These are phyloP conservation scores for Yamadazyma ubonensis DNA, from an alignment of 805 yeast genomes.

Conservation along the genomic window DNA sequence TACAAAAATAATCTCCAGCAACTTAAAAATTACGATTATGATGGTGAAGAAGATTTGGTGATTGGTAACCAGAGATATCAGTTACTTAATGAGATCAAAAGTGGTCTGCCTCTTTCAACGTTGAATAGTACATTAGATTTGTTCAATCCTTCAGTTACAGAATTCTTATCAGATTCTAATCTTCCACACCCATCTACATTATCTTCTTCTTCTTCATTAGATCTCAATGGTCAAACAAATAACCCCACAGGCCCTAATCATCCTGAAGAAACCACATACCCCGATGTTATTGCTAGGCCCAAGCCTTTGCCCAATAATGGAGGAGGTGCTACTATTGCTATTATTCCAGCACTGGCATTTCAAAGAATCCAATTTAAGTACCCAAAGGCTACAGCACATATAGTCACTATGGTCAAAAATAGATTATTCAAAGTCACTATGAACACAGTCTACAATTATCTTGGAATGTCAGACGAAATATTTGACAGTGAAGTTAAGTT, in stretches of 20 bases:
- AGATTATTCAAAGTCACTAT: slow-evolving; percentile 87
- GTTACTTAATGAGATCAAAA: slow-evolving; percentile 72
- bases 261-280: slow-evolving; percentile 16
- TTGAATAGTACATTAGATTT: slow-evolving; percentile 75
- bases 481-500: slow-evolving; percentile 70
- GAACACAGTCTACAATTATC: slow-evolving; percentile 82
- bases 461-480: slow-evolving; percentile 81
- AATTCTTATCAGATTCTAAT: background rate
- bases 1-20: slow-evolving; percentile 12
- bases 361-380: slow-evolving; percentile 65
- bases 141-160: slow-evolving; percentile 37
- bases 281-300: slow-evolving; percentile 70
- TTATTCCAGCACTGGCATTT: slow-evolving; percentile 85
- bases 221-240: slow-evolving; percentile 6
- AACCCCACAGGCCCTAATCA: background rate
- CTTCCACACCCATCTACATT: slow-evolving; percentile 2
- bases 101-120: slow-evolving; percentile 84
- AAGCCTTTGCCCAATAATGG: slow-evolving; percentile 20
- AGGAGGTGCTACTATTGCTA: slow-evolving; percentile 75
- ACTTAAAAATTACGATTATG: slow-evolving; percentile 30
- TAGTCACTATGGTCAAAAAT: slow-evolving; percentile 87
- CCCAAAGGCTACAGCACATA: slow-evolving; percentile 90
- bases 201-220: slow-evolving; percentile 15
- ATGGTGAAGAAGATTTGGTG: slow-evolving; percentile 41
- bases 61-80: slow-evolving; percentile 67